Conservation (phyloP, 495 filamentous ascomycete genomes). For the Podospora pseudoanserina region DNA sequence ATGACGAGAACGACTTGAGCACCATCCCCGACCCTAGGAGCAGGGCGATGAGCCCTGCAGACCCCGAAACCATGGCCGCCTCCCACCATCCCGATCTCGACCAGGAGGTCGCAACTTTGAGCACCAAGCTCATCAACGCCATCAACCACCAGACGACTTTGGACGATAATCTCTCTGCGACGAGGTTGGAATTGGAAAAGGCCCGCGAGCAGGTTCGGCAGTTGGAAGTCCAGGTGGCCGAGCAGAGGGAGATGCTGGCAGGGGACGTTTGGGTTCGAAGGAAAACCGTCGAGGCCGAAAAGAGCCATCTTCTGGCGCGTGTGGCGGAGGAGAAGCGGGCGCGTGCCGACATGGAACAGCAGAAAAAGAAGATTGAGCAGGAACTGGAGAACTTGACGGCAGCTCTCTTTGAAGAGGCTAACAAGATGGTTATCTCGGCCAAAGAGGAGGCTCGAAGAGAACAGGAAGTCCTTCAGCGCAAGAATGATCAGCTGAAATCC, state of each 20-base stretch:
- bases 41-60: conserved; percentile 37
- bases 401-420: conserved; percentile 92
- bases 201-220: conserved; percentile 63
- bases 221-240: conserved; percentile 55
- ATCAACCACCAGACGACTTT: conserved; percentile 95
- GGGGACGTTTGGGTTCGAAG: conserved; percentile 68
- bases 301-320: conserved; percentile 34
- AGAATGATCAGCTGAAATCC: conserved; percentile 49
- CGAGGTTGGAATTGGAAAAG: conserved; percentile 78
- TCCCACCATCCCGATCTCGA: conserved; percentile 70
- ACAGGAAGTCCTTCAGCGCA: conserved; percentile 35
- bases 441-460: conserved; percentile 39
- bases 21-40: conserved; percentile 49
- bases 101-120: conserved; percentile 83
- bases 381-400: conserved; percentile 88
- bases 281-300: conserved; percentile 43
- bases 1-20: conserved; percentile 46
- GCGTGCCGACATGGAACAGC: conserved; percentile 64
- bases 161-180: conserved; percentile 79
- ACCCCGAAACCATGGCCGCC: conserved; percentile 22
- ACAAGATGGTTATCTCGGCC: conserved; percentile 83
- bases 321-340: conserved; percentile 65
- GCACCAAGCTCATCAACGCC: conserved; percentile 91
- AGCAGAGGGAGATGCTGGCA: conserved; percentile 56
- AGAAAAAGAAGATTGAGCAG: conserved; percentile 63